Evolutionary conservation across 768 basidiomycete genomes (phyloP).

Genomic region (Tricholoma terreum): DNA sequence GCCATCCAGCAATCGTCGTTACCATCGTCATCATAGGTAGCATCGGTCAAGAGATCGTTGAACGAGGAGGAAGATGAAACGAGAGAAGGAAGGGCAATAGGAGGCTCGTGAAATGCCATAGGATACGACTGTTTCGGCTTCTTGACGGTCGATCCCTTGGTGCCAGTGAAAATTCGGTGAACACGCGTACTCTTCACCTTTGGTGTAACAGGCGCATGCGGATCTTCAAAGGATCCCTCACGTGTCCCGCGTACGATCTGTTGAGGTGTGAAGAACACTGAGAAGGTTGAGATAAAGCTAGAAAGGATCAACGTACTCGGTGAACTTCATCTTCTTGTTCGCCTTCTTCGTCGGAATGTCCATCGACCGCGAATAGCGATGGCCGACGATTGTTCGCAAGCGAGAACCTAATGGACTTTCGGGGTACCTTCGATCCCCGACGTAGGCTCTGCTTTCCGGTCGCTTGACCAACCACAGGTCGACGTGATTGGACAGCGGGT

Average conservation of each 20-base stretch:
- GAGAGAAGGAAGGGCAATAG: slow-evolving; percentile 15
- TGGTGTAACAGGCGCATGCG: slow-evolving; percentile 16
- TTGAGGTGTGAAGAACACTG: not conserved
- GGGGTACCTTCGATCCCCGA: slow-evolving; percentile 1
- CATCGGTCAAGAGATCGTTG: not conserved
- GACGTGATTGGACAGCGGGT: slow-evolving; percentile 1
- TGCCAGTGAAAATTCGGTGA: slow-evolving; percentile 30
- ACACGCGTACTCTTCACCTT: slow-evolving; percentile 16
- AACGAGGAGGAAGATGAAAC: slow-evolving; percentile 8
- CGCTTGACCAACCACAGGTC: not conserved
- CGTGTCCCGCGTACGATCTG: slow-evolving; percentile 26
- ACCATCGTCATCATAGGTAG: slow-evolving; percentile 1
- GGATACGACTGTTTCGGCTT: slow-evolving; percentile 18
- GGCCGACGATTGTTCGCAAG: slow-evolving; percentile 20
- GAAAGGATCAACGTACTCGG: slow-evolving; percentile 12
- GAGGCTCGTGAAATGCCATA: slow-evolving; percentile 17
- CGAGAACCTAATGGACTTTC: slow-evolving; percentile 27
- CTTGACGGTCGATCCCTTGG: slow-evolving; percentile 16
- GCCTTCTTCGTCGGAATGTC: slow-evolving; percentile 6
- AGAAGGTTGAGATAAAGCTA: not conserved
- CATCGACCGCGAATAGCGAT: slow-evolving; percentile 15
- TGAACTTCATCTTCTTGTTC: slow-evolving; percentile 21
- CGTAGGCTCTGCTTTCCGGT: not conserved
- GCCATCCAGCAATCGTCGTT: not conserved
- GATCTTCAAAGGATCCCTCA: slow-evolving; percentile 18